phyloP scores from a whole-genome alignment of 2,329 filamentous ascomycete genomes.

The Aspergillus uvarum region DNA sequence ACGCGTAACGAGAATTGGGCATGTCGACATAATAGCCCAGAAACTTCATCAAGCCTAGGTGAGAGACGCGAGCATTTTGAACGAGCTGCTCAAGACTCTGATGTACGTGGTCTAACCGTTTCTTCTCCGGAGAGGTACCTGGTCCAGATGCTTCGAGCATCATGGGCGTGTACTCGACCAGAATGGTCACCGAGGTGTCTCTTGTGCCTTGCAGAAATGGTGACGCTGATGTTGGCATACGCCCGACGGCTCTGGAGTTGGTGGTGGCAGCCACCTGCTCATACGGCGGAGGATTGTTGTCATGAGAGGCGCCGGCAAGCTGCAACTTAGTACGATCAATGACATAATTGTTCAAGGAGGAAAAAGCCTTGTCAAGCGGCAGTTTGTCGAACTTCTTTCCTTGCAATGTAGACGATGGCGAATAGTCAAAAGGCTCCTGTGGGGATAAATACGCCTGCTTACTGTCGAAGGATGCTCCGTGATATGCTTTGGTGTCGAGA shows the following conservation, averaged over 20 bases:
- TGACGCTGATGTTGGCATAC: conserved; percentile 41
- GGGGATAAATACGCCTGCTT: conserved; percentile 15
- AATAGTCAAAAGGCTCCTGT: conserved; percentile 27
- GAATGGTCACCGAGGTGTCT: conserved; percentile 39
- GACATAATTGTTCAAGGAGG: conserved; percentile 33
- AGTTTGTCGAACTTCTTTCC: conserved; percentile 19
- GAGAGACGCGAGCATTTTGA: conserved; percentile 43
- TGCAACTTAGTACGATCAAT: conserved; percentile 43
- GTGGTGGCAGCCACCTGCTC: conserved; percentile 43
- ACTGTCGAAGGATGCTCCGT: conserved; percentile 40
- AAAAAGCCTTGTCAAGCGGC: conserved; percentile 24
- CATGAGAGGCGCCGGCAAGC: conserved; percentile 40
- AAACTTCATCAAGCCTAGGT: conserved; percentile 45
- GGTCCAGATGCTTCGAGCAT: conserved; percentile 37
- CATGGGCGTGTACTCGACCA: conserved; percentile 46
- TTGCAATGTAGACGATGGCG: conserved; percentile 23
- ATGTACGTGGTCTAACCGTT: conserved; percentile 39
- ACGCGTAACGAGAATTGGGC: conserved; percentile 56
- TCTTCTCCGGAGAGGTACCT: conserved; percentile 26
- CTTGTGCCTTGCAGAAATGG: conserved; percentile 33
- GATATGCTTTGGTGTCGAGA: conserved; percentile 33
- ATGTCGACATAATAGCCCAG: conserved; percentile 58
- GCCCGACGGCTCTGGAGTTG: conserved; percentile 44
- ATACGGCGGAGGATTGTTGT: conserved; percentile 44
- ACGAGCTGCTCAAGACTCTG: conserved; percentile 42